These are phyloP conservation scores for Talaromyces sp. DNA, from an alignment of 2,329 filamentous ascomycete genomes.

Conservation along the genomic window DNA sequence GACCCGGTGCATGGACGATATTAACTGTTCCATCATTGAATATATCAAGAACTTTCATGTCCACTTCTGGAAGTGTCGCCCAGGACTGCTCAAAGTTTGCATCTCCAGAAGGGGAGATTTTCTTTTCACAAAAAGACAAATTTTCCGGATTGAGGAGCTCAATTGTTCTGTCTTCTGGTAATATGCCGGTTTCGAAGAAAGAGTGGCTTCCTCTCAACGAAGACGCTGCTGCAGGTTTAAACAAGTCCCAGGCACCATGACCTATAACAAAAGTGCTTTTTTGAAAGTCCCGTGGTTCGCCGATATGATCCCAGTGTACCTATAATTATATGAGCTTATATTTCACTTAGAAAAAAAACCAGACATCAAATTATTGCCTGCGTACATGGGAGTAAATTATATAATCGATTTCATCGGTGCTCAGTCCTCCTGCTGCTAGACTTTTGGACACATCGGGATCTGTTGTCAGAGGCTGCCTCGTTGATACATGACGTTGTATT, in stretches of 20 bases:
- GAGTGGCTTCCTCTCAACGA: constrained; percentile 16
- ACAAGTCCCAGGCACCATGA: constrained; percentile 11
- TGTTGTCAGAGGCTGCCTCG: constrained; percentile 18
- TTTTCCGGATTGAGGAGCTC: constrained; percentile 17
- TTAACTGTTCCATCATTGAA: constrained; percentile 24
- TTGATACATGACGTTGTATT: constrained; percentile 19
- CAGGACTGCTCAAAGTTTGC: constrained; percentile 16
- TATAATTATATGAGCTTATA: constrained; percentile 16
- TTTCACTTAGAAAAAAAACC: background rate
- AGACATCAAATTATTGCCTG: background rate
- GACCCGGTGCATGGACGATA: constrained; percentile 25
- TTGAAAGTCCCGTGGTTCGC: constrained; percentile 33
- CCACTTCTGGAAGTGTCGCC: constrained; percentile 11
- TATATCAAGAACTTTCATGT: constrained; percentile 21
- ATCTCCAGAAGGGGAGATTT: background rate
- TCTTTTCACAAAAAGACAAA: background rate
- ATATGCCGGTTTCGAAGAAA: constrained; percentile 22
- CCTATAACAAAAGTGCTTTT: constrained; percentile 36
- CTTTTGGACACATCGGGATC: constrained; percentile 23
- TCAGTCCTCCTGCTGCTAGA: constrained; percentile 30
- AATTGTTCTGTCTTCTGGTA: constrained; percentile 17
- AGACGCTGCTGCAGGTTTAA: background rate
- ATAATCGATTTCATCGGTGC: constrained; percentile 33
- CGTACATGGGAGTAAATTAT: constrained; percentile 38
- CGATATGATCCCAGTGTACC: constrained; percentile 40